These are phyloP conservation scores for Carex kokanica DNA, from an alignment of 176 grass and related monocot species.

Conservation along the genomic window DNA sequence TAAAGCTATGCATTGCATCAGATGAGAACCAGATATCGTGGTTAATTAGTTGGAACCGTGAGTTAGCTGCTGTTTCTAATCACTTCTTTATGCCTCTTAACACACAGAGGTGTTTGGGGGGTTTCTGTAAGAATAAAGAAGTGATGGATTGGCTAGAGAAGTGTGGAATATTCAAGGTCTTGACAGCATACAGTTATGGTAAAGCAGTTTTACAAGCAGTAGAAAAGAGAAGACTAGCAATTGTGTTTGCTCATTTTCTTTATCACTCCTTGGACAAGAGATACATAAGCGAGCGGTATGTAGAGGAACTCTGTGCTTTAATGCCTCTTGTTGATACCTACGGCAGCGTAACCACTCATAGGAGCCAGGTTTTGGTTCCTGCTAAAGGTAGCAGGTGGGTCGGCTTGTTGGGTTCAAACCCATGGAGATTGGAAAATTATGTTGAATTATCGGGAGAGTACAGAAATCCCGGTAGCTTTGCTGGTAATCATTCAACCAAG, in stretches of 20 bases:
- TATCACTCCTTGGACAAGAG: slow-evolving; percentile 34
- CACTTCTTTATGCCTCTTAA: slow-evolving; percentile 28
- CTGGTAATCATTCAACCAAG: slow-evolving; percentile 36
- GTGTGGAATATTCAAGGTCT: slow-evolving; percentile 31
- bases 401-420: slow-evolving; percentile 53
- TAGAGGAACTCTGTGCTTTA: background rate
- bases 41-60: slow-evolving; percentile 55
- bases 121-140: background rate
- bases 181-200: slow-evolving; percentile 33
- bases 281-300: background rate
- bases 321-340: slow-evolving; percentile 55
- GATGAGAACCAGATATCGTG: slow-evolving; percentile 29
- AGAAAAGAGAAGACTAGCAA: slow-evolving; percentile 22
- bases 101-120: slow-evolving; percentile 29
- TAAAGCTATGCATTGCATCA: slow-evolving; percentile 46
- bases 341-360: slow-evolving; percentile 8
- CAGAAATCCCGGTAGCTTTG: slow-evolving; percentile 25
- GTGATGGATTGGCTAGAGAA: slow-evolving; percentile 40
- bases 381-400: slow-evolving; percentile 65
- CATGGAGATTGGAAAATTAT: slow-evolving; percentile 43
- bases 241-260: slow-evolving; percentile 53
- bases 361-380: slow-evolving; percentile 46
- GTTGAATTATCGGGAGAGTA: slow-evolving; percentile 55
- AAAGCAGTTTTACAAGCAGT: slow-evolving; percentile 22
- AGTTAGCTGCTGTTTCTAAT: slow-evolving; percentile 39